Conservation (phyloP, 176 grass and related monocot genomes). For the Cenchrus purpureus region DNA sequence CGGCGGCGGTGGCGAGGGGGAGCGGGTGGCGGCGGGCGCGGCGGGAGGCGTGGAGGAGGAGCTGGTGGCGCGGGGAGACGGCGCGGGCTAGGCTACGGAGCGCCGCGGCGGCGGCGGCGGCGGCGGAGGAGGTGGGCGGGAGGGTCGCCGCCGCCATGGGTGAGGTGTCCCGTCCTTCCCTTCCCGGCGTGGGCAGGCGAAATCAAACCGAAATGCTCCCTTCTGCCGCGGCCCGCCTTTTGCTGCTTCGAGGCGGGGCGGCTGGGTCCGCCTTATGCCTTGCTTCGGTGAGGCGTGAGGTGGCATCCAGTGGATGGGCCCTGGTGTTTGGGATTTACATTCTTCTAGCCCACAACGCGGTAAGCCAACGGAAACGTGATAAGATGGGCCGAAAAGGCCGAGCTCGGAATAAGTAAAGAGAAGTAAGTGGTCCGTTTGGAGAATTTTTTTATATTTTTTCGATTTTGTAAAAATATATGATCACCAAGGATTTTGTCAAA, state of each 20-base stretch:
- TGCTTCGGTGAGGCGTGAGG: slow-evolving; percentile 32
- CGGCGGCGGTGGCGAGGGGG: background rate
- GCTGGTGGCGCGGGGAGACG: slow-evolving; percentile 1
- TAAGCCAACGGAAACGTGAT: too few species aligned
- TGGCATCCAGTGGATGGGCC: background rate
- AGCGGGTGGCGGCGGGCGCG: background rate
- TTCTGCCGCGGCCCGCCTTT: background rate
- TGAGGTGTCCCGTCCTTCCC: background rate
- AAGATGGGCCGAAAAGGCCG: too few species aligned
- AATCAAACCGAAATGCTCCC: slow-evolving; percentile 25
- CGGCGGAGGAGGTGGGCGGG: slow-evolving; percentile 25
- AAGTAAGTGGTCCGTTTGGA: too few species aligned
- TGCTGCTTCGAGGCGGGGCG: background rate
- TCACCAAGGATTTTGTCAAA: too few species aligned
- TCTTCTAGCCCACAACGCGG: too few species aligned
- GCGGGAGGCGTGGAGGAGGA: slow-evolving; percentile 25
- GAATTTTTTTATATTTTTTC: too few species aligned
- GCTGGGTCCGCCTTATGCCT: background rate
- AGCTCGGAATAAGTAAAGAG: too few species aligned
- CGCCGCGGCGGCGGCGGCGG: background rate
- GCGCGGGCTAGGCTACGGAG: slow-evolving; percentile 28
- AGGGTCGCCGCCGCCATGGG: slow-evolving; percentile 22
- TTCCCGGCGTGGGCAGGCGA: slow-evolving; percentile 8
- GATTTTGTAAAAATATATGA: too few species aligned
- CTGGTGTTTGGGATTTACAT: background rate